These are phyloP conservation scores for Vitis riparia DNA, from an alignment of 164 flowering plant species.

Conservation along the genomic window DNA sequence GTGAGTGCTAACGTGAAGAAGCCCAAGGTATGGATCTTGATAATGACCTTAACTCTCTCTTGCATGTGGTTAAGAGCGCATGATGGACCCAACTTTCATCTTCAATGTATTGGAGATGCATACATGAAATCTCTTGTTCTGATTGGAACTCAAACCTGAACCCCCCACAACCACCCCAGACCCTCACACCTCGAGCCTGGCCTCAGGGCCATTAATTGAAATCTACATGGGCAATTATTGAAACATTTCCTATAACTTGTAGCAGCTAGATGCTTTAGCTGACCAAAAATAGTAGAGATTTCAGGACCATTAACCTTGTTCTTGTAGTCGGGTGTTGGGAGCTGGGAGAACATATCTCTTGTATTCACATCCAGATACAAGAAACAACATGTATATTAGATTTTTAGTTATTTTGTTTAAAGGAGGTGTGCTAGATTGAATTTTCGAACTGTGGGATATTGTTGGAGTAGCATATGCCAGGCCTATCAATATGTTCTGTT, in stretches of 20 bases:
- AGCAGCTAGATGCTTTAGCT: neutral
- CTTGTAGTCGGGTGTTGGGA: too few species aligned
- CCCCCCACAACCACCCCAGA: too few species aligned
- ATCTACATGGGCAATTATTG: neutral
- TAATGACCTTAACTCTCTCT: neutral
- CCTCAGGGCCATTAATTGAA: neutral
- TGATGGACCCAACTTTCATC: neutral
- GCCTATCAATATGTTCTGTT: neutral
- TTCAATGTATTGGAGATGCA: neutral
- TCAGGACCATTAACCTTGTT: neutral
- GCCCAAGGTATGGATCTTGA: constrained; percentile 55
- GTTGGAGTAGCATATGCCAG: neutral
- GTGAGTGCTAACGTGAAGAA: constrained; percentile 42
- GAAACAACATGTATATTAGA: too few species aligned
- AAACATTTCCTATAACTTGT: neutral
- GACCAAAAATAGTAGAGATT: too few species aligned
- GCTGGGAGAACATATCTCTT: too few species aligned
- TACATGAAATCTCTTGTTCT: neutral
- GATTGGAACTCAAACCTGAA: too few species aligned
- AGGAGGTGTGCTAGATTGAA: too few species aligned
- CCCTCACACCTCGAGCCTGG: too few species aligned
- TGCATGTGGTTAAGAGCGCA: neutral
- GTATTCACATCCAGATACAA: too few species aligned
- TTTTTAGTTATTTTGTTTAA: too few species aligned
- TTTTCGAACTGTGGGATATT: neutral